Percentiles rank a stretch among this genome's conserved stretches.
Conservation (phyloP, 352 stramenopile species). For the Globisporangium lucens region DNA sequence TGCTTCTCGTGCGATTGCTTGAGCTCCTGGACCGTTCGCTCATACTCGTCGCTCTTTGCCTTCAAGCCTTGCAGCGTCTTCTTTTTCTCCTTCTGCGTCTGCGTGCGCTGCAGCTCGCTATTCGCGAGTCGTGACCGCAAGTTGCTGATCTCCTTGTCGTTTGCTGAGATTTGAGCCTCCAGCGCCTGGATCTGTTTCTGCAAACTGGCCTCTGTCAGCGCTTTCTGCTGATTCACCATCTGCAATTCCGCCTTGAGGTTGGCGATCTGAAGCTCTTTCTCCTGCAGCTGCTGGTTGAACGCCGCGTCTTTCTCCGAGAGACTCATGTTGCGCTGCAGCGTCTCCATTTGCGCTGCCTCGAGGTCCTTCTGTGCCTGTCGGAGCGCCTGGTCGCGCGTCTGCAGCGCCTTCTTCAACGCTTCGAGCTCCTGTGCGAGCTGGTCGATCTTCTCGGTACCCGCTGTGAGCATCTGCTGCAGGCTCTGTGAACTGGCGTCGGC, state of each 20-base stretch:
- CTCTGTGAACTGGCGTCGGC: constrained; percentile 38
- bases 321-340: constrained; percentile 32
- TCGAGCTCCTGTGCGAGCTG: constrained; percentile 41
- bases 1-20: constrained; percentile 22
- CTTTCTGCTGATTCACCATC: constrained; percentile 16
- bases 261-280: constrained; percentile 35
- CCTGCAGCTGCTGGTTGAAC: constrained; percentile 33
- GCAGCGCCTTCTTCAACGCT: constrained; percentile 34
- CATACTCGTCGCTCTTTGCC: constrained; percentile 10
- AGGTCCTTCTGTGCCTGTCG: constrained; percentile 39
- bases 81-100: constrained; percentile 21
- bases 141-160: constrained; percentile 18
- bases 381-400: constrained; percentile 37
- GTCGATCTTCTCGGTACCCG: constrained; percentile 39
- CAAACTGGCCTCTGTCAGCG: constrained; percentile 17
- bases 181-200: constrained; percentile 22
- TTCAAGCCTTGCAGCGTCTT: constrained; percentile 14
- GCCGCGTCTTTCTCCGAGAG: constrained; percentile 34
- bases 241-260: constrained; percentile 32
- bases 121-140: constrained; percentile 16
- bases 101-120: constrained; percentile 18
- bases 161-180: constrained; percentile 20
- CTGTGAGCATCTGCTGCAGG: constrained; percentile 37
- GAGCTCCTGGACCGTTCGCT: constrained; percentile 11
- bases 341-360: constrained; percentile 43